Conservation (phyloP, 1,284 basidiomycete genomes). For the Pisolithus thermaeus region DNA sequence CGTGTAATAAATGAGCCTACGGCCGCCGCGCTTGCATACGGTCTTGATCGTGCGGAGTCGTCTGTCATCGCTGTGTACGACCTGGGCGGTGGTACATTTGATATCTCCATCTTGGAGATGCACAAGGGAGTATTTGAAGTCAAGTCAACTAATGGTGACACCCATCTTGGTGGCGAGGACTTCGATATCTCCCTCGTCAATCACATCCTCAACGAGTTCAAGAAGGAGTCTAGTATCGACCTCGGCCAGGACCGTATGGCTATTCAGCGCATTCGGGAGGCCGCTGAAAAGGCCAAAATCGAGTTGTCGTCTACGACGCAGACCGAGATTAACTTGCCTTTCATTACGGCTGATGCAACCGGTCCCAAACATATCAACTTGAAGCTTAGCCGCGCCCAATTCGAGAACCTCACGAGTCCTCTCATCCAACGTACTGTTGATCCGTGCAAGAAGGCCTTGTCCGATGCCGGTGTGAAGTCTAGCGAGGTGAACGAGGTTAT, state of each 20-base stretch:
- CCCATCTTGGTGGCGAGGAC: constrained; percentile 98
- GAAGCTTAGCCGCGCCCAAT: constrained; percentile 83
- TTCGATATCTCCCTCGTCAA: constrained; percentile 92
- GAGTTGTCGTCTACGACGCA: constrained; percentile 91
- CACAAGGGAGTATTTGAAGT: constrained; percentile 99
- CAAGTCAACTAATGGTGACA: constrained; percentile 99
- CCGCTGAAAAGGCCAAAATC: constrained; percentile 99
- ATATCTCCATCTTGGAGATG: constrained; percentile 99
- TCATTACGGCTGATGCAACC: constrained; percentile 92
- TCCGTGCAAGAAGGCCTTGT: constrained; percentile 96
- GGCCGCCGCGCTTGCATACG: constrained; percentile 95
- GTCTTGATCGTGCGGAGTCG: constrained; percentile 79
- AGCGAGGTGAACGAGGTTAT: constrained; percentile 95
- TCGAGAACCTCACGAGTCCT: constrained; percentile 80
- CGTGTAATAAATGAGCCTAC: constrained; percentile 99
- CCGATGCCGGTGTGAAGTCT: constrained; percentile 89
- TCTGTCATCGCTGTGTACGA: constrained; percentile 96
- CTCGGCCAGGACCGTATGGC: constrained; percentile 89
- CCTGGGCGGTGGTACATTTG: constrained; percentile 91
- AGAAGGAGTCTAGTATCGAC: constrained; percentile 86
- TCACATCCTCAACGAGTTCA: constrained; percentile 86
- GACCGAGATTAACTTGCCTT: constrained; percentile 64
- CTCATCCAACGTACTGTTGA: constrained; percentile 82
- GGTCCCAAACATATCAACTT: constrained; percentile 97
- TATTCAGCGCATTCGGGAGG: constrained; percentile 98